phyloP scores from a whole-genome alignment of 179 eudicot species.

The Spinacia oleracea region DNA sequence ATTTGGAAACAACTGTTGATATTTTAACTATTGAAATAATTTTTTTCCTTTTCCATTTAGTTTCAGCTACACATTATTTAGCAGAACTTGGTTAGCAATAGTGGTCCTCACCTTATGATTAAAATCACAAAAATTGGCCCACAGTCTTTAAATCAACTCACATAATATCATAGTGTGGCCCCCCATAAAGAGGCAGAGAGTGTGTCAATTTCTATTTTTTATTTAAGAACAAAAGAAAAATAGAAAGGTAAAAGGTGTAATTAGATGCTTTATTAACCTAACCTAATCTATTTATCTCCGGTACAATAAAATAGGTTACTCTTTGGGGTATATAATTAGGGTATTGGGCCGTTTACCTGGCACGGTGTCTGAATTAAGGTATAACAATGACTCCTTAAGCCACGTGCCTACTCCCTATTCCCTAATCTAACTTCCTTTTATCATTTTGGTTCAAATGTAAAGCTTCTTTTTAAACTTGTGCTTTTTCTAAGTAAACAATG shows the following conservation, averaged over 20 bases:
- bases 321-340: conserved; percentile 26
- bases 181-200: conserved; percentile 23
- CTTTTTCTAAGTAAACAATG: not conserved
- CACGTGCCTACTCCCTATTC: conserved; percentile 35
- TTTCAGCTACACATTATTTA: conserved; percentile 21
- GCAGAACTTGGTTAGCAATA: not conserved
- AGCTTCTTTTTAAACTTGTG: not conserved
- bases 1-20: too few species aligned
- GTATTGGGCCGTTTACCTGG: conserved; percentile 35
- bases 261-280: too few species aligned
- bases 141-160: not conserved
- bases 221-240: not conserved
- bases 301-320: conserved; percentile 25
- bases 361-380: conserved; percentile 30
- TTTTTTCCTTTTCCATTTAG: not conserved
- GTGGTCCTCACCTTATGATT: conserved; percentile 25
- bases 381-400: conserved; percentile 24
- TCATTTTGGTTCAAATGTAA: conserved; percentile 7
- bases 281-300: too few species aligned
- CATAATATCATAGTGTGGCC: conserved; percentile 25
- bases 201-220: not conserved
- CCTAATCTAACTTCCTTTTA: conserved; percentile 1
- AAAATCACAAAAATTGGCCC: conserved; percentile 31
- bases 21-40: too few species aligned
- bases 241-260: not conserved